A percentile compares a stretch with the other conserved stretches of the same genome.
Evolutionary conservation across 257 asterid species (phyloP).

Genomic region (Solanum lycopersicoides): DNA sequence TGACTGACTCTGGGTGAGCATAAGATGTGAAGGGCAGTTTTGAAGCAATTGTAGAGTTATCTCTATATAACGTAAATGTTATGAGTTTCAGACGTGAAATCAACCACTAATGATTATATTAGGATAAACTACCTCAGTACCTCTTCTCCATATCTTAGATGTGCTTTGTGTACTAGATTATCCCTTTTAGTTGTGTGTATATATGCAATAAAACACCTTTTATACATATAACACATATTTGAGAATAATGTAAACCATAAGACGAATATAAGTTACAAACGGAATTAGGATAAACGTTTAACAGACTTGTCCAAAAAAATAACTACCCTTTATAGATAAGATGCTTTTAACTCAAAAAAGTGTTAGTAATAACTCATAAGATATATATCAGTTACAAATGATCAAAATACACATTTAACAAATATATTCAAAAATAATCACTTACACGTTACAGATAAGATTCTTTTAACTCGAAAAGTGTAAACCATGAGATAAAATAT

Average conservation of each 20-base stretch:
- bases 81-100: neutral
- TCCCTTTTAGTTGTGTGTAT: neutral
- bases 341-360: neutral
- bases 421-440: neutral
- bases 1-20: neutral
- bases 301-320: neutral
- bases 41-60: neutral
- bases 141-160: accelerated
- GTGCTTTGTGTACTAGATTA: neutral
- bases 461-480: neutral
- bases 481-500: neutral
- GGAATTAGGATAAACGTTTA: neutral
- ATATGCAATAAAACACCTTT: neutral
- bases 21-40: neutral
- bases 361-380: neutral
- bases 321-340: neutral
- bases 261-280: neutral
- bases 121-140: too few species aligned
- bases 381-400: neutral
- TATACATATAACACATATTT: neutral
- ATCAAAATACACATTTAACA: neutral
- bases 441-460: neutral
- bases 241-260: neutral
- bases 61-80: neutral
- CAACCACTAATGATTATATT: neutral